Evolutionary conservation across 805 yeast species (phyloP), one percentile per base, ranked within the genome.

Genomic region (Zygoascus flipseniorum): DNA sequence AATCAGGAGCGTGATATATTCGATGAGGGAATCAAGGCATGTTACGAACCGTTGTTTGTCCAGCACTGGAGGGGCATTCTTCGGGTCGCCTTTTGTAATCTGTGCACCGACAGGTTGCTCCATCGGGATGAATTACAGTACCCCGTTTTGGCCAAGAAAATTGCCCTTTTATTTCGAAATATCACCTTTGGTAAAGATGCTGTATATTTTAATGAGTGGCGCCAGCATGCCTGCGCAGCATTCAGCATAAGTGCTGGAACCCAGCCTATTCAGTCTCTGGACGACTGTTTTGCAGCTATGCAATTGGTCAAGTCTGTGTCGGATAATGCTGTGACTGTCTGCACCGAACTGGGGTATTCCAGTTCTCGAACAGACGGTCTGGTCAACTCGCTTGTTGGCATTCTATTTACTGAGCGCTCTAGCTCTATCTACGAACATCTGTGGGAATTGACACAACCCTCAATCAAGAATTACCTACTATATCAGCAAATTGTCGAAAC

Each of bases 1-100:
- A 41, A 31, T 13, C 59, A 32, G 6, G 50, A 28, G 8, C 52
- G 48, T 19, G 31, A n/a, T 45, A 63, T n/a, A 54, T 64, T 26
- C 56, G 60, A 63, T 52, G 50, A 19, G 35, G 52, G 20, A 45
- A 42, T 19, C 26, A 11, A 18, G 26, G 16, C 26, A n/a, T 35
- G 39, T 8, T 35, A 35, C 39, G 16, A n/a, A n/a, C 39, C 39
- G 13, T n/a, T 35, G 13, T 35, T 35, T n/a, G 13, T 35, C 39
- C 13, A 35, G 39, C 16, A 35, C 39, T 35, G 39, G 39, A 5
- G 8, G 13, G 39, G 16, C 16, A 35, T 13, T n/a, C 39, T 35
- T n/a, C 13, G 16, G 13, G 39, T 35, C 9, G 39, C 39, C 13
- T 35, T 35, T n/a, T n/a, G 39, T 13, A 35, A 35, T n/a, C 4